Conservation (phyloP, 2,329 filamentous ascomycete species). For the Nannizzia gypsea region DNA sequence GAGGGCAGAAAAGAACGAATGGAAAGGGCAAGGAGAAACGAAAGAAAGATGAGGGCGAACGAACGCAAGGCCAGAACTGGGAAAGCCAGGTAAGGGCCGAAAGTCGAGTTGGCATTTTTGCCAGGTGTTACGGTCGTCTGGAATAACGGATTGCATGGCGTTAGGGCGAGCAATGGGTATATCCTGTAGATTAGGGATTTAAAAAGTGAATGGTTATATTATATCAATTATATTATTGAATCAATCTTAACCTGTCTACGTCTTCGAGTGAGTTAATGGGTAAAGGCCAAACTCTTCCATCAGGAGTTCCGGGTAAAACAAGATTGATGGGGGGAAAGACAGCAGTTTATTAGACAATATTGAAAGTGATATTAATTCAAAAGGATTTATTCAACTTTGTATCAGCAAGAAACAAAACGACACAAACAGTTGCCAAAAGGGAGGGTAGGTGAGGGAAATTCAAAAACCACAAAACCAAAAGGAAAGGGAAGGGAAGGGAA, state of each 20-base stretch:
- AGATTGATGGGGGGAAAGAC: not conserved
- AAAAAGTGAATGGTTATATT: not conserved
- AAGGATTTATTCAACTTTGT: constrained; percentile 1
- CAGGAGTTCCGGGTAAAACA: not conserved
- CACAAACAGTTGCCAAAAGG: not conserved
- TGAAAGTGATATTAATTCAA: not conserved
- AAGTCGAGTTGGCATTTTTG: not conserved
- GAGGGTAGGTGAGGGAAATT: not conserved
- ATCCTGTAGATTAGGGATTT: not conserved
- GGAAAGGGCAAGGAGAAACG: constrained; percentile 51
- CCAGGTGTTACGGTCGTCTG: not conserved
- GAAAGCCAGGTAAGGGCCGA: not conserved
- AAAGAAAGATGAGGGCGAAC: constrained; percentile 58
- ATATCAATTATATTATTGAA: not conserved
- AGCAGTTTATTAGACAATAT: not conserved
- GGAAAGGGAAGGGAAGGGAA: not conserved
- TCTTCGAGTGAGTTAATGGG: not conserved
- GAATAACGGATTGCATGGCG: not conserved
- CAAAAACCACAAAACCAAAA: not conserved
- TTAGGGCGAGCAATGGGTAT: not conserved
- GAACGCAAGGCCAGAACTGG: constrained; percentile 34
- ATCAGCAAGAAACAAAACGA: not conserved
- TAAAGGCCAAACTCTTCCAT: not conserved
- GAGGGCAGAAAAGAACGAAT: constrained; percentile 56
- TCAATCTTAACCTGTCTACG: no score